Percentiles rank a stretch among this genome's conserved stretches.
Conservation (phyloP, 2,329 filamentous ascomycete genomes). For the Colletotrichum ledebouriae region DNA sequence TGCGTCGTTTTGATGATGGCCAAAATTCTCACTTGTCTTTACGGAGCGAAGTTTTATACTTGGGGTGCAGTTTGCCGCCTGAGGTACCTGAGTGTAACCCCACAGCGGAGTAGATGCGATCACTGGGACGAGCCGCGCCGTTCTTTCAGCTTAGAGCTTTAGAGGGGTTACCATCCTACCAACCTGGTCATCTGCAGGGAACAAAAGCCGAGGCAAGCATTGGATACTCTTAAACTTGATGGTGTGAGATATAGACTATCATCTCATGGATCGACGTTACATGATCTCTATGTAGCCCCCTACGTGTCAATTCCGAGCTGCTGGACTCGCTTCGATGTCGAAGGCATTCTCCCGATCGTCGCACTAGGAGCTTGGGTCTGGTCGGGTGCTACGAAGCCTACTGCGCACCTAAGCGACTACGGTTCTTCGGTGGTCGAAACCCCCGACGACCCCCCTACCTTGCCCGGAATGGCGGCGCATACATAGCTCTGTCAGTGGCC, state of each 20-base stretch:
- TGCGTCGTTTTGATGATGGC: not conserved
- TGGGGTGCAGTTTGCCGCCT: conserved; percentile 22
- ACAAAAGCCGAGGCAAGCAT: conserved; percentile 11
- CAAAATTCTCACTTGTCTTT: not conserved
- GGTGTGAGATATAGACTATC: not conserved
- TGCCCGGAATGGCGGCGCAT: not conserved
- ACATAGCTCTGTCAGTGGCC: conserved; percentile 8
- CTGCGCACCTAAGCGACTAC: not conserved
- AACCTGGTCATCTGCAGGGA: conserved; percentile 17
- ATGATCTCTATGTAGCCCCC: no score
- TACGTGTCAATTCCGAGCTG: no score
- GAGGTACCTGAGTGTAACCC: conserved; percentile 21
- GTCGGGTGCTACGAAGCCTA: not conserved
- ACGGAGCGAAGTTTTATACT: conserved; percentile 31
- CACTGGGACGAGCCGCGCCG: conserved; percentile 30
- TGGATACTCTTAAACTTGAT: not conserved
- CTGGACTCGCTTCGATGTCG: no score
- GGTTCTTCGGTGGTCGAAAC: conserved; percentile 17
- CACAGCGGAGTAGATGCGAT: conserved; percentile 36
- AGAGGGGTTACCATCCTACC: not conserved
- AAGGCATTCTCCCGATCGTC: no score
- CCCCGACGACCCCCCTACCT: conserved; percentile 21
- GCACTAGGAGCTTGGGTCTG: conserved; percentile 4
- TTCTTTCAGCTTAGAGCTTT: conserved; percentile 6
- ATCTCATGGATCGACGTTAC: not conserved